These are phyloP conservation scores for Nyctanthes arbortristis DNA, from an alignment of 257 asterid genomes.

Conservation along the genomic window DNA sequence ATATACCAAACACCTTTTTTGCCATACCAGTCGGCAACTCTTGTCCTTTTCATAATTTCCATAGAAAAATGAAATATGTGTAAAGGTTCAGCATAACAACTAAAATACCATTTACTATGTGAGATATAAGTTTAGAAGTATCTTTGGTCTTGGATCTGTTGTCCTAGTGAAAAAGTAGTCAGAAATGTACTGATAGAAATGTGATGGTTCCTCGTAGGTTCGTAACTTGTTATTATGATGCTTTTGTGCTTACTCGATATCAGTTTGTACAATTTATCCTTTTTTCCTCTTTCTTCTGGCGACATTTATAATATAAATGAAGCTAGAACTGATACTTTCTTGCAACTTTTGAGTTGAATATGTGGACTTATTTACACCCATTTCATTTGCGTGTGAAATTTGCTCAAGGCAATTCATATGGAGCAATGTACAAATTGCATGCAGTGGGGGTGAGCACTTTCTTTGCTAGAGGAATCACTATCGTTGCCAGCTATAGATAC, in stretches of 20 bases:
- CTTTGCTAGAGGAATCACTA: background rate
- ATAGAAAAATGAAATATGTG: background rate
- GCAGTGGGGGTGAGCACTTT: background rate
- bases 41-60: no score
- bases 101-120: background rate
- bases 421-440: background rate
- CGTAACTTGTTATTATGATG: no score
- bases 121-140: no score
- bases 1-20: background rate
- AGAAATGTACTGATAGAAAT: background rate
- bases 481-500: background rate
- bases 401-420: background rate
- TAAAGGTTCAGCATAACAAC: background rate
- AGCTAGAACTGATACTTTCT: background rate
- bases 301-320: background rate
- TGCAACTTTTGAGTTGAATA: background rate
- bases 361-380: background rate
- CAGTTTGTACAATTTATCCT: background rate
- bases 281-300: background rate
- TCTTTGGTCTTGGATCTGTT: no score
- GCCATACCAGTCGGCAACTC: background rate
- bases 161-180: background rate
- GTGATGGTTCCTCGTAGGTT: background rate
- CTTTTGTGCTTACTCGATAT: no score
- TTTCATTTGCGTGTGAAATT: background rate